Evolutionary conservation across 2,329 filamentous ascomycete species (phyloP).

Genomic region (Alternaria sp.): DNA sequence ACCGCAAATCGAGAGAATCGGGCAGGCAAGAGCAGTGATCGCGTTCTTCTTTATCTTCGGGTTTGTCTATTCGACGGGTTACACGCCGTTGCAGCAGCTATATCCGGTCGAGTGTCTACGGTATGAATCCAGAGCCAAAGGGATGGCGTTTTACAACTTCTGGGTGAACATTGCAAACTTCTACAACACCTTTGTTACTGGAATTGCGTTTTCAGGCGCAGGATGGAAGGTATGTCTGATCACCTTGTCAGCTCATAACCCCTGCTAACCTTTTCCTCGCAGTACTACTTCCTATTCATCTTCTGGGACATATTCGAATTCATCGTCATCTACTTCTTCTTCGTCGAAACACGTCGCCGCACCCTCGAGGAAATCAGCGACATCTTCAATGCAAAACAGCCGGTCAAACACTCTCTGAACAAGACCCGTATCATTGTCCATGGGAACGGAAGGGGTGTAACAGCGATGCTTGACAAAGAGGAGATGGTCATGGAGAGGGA

Average conservation of each 20-base stretch:
- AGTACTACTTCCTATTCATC: conserved; percentile 51
- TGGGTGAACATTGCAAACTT: conserved; percentile 55
- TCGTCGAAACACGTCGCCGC: conserved; percentile 47
- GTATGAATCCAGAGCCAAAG: conserved; percentile 57
- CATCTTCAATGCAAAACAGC: conserved; percentile 51
- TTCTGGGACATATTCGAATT: conserved; percentile 53
- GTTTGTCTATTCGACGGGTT: conserved; percentile 47
- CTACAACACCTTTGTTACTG: conserved; percentile 55
- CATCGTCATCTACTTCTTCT: conserved; percentile 48
- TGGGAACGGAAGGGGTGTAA: conserved; percentile 36
- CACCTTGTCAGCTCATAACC: background rate
- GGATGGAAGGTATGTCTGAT: conserved; percentile 44
- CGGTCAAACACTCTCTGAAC: conserved; percentile 46
- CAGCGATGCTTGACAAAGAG: conserved; percentile 42
- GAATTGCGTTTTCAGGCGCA: conserved; percentile 47
- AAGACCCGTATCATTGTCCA: conserved; percentile 42
- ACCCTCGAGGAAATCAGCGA: conserved; percentile 55
- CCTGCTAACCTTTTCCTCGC: background rate
- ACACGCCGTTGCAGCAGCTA: conserved; percentile 55
- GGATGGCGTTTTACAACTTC: conserved; percentile 57
- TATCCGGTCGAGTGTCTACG: conserved; percentile 58
- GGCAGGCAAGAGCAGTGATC: conserved; percentile 50
- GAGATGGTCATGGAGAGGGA: conserved; percentile 10
- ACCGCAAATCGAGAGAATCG: conserved; percentile 42
- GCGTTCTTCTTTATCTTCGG: conserved; percentile 55